A percentile compares a stretch with the other conserved stretches of the same genome.
Conservation (phyloP, 352 stramenopile genomes). For the Plasmopara muralis region DNA sequence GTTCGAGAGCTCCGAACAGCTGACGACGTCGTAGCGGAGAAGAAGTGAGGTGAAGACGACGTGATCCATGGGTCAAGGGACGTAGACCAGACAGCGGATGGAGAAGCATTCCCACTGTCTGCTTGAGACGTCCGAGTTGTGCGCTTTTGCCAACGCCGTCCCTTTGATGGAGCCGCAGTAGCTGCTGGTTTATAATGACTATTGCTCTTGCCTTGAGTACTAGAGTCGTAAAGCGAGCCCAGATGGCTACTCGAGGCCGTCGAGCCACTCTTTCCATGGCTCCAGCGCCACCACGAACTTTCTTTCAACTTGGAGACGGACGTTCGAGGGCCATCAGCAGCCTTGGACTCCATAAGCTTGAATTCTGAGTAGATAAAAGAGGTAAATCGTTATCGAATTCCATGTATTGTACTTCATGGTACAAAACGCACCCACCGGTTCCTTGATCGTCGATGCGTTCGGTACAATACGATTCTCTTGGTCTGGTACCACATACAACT, state of each 20-base stretch:
- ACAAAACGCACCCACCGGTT: conserved; percentile 7
- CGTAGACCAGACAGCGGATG: conserved; percentile 10
- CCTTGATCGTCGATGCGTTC: conserved; percentile 5
- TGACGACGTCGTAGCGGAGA: conserved; percentile 1
- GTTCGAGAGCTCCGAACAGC: conserved; percentile 10
- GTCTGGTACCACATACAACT: background rate
- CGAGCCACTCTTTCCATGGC: conserved; percentile 59
- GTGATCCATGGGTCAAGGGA: conserved; percentile 7
- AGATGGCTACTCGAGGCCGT: conserved; percentile 18
- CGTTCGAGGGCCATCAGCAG: conserved; percentile 16
- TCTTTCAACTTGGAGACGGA: conserved; percentile 27
- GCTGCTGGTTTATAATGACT: conserved; percentile 23
- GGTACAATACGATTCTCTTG: conserved; percentile 4
- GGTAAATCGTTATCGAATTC: too few relatives aligned
- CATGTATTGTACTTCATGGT: too few relatives aligned
- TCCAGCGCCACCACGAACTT: conserved; percentile 68
- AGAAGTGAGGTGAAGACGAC: conserved; percentile 9
- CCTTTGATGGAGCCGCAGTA: conserved; percentile 18
- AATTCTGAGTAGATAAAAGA: background rate
- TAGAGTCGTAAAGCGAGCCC: conserved; percentile 10
- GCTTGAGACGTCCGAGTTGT: conserved; percentile 20
- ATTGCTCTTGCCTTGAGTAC: conserved; percentile 22
- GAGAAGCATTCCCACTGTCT: background rate
- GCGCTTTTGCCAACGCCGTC: conserved; percentile 43
- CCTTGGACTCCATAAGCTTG: conserved; percentile 30